phyloP scores from a whole-genome alignment of 2,329 filamentous ascomycete species.

The Westerdykella aurantiaca region DNA sequence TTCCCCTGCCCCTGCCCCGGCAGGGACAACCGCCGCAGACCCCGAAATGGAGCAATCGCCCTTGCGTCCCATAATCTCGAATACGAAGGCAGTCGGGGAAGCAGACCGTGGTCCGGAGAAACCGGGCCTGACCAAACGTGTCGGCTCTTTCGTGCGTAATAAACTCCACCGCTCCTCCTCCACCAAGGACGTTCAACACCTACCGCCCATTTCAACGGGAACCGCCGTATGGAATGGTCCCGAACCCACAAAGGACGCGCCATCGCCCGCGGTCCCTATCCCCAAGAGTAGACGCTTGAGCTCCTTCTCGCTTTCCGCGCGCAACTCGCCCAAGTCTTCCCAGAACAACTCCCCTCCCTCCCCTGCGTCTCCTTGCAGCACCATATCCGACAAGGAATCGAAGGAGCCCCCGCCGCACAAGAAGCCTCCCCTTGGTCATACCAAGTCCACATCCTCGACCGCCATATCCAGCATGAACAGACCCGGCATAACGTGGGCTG shows the following conservation, averaged over 20 bases:
- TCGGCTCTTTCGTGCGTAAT: conserved; percentile 30
- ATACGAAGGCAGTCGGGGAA: conserved; percentile 6
- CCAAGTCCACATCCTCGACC: conserved; percentile 26
- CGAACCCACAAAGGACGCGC: conserved; percentile 20
- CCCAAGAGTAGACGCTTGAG: conserved; percentile 27
- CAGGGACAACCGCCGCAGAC: conserved; percentile 5
- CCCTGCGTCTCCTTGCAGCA: conserved; percentile 33
- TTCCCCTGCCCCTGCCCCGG: conserved; percentile 4
- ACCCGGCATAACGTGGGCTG: conserved; percentile 28
- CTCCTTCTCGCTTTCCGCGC: conserved; percentile 34
- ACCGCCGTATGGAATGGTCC: conserved; percentile 13
- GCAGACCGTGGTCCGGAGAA: conserved; percentile 19
- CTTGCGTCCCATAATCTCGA: conserved; percentile 6
- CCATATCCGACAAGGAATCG: conserved; percentile 12
- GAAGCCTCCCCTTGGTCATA: conserved; percentile 10
- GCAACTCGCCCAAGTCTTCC: conserved; percentile 34
- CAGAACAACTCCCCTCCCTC: conserved; percentile 35
- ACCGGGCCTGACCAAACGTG: conserved; percentile 25
- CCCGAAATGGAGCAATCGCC: conserved; percentile 1
- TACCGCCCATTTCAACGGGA: not conserved
- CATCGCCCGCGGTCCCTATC: conserved; percentile 19
- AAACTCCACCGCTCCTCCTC: conserved; percentile 24
- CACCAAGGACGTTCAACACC: conserved; percentile 10
- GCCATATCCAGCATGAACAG: conserved; percentile 25
- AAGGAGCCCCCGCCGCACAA: conserved; percentile 5